Evolutionary conservation across 2,329 filamentous ascomycete species (phyloP), one percentile per base, ranked within the genome.

Genomic region (Venturia oleaginea): DNA sequence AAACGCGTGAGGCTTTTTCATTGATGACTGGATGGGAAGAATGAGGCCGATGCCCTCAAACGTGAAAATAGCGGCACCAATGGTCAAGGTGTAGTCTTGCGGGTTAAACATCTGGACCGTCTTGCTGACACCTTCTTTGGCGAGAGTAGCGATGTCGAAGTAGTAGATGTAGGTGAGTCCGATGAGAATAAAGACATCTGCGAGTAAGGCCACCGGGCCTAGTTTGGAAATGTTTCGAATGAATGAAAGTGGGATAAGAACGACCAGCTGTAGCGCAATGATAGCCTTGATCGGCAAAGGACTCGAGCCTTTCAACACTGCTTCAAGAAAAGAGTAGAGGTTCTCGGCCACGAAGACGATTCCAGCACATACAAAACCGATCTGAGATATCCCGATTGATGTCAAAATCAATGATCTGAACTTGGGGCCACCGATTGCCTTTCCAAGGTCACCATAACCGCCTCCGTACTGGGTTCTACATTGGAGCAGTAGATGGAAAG

Each of bases 281-380:
- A 92, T 79, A 6, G 79, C 81, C 1, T 85, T 80, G 3, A 81
- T 80, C 1, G 89, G 72, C 0, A 81, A 81, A 30, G 78, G 71
- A 2, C 68, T 74, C 3, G 75, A 71, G 40, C 79, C 78, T 4
- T 77, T 72, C 1, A 80, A 78, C 40, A 91, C 83, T 1, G 88
- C 88, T 37, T 83, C 76, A 30, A 88, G 75, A 74, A 92, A 90
- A 0, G 86, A 84, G 46, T 80, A 80, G 24, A 90, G 74, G 70
- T 92, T 92, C 72, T 92, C 87, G 0, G 89, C 89, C 0, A 87
- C 87, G 70, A 92, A 92, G 63, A 92, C 89, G 61, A 91, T 82
- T 38, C 89, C 89, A 0, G 89, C 85, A 69, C 88, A 92, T 51
- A 92, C 89, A 68, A 92, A 92, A 1, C 89, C 89, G 17, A 92